A percentile compares a stretch with the other conserved stretches of the same genome.
phyloP scores from a whole-genome alignment of 257 asterid species.

The Nicotiana undulata region DNA sequence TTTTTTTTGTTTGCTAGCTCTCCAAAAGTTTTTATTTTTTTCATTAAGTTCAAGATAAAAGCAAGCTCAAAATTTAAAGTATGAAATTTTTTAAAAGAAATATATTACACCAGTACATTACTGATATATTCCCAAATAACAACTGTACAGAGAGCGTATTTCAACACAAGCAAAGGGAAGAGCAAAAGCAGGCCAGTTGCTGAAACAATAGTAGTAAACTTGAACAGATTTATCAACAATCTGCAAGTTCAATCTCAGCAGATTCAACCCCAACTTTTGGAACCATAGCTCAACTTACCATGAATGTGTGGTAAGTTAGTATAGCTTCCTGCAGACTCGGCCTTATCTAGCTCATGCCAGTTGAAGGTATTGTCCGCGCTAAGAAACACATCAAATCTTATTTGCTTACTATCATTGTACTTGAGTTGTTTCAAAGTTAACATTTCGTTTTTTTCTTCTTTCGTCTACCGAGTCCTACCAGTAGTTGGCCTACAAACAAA shows the following conservation, averaged over 20 bases:
- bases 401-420: background rate
- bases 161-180: too few relatives aligned
- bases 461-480: background rate
- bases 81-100: too few relatives aligned
- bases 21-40: too few relatives aligned
- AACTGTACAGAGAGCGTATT: too few relatives aligned
- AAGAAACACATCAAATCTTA: conserved; percentile 16
- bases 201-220: too few relatives aligned
- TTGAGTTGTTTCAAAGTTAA: conserved; percentile 9
- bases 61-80: too few relatives aligned
- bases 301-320: conserved; percentile 12
- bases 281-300: conserved; percentile 14
- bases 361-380: conserved; percentile 11
- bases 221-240: too few relatives aligned
- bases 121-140: too few relatives aligned
- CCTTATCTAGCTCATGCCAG: conserved; percentile 8
- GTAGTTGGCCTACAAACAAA: background rate
- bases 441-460: conserved; percentile 8
- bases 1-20: too few relatives aligned
- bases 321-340: conserved; percentile 10
- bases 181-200: too few relatives aligned
- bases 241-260: background rate
- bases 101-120: too few relatives aligned
- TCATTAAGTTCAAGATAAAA: too few relatives aligned
- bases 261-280: conserved; percentile 3